phyloP scores from a whole-genome alignment of 2,329 filamentous ascomycete genomes.

The Apiospora sp. region DNA sequence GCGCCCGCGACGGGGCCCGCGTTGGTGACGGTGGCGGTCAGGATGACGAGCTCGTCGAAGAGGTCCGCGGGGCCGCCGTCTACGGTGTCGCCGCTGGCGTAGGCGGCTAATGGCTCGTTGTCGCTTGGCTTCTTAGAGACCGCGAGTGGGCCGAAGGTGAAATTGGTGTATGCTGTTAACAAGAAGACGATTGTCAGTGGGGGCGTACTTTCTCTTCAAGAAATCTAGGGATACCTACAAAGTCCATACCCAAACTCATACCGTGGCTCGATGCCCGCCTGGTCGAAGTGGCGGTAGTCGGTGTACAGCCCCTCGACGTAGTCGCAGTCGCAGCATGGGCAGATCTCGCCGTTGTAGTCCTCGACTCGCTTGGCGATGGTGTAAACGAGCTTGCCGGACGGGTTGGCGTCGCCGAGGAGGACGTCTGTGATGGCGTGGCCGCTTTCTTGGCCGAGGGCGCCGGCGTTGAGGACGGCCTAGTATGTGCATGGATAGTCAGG shows the following conservation, averaged over 20 bases:
- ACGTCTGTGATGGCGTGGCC: slow-evolving; percentile 68
- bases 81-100: slow-evolving; percentile 52
- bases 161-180: neutral
- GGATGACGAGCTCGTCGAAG: slow-evolving; percentile 59
- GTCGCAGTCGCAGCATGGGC: slow-evolving; percentile 26
- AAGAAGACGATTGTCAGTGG: no score
- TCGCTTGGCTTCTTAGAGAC: slow-evolving; percentile 54
- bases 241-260: slow-evolving; percentile 63
- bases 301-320: slow-evolving; percentile 55
- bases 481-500: neutral
- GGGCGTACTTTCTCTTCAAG: no score
- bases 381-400: slow-evolving; percentile 64
- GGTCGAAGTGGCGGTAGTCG: slow-evolving; percentile 64
- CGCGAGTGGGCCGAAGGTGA: slow-evolving; percentile 40
- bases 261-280: slow-evolving; percentile 55
- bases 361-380: slow-evolving; percentile 59
- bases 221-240: no score
- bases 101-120: slow-evolving; percentile 44
- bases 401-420: slow-evolving; percentile 67
- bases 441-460: slow-evolving; percentile 67
- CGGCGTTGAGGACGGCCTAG: slow-evolving; percentile 63
- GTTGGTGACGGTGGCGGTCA: slow-evolving; percentile 60
- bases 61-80: slow-evolving; percentile 63
- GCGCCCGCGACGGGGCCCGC: slow-evolving; percentile 58
- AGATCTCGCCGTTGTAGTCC: slow-evolving; percentile 56